Conservation (phyloP, 768 basidiomycete species). For the Pisolithus orientalis region DNA sequence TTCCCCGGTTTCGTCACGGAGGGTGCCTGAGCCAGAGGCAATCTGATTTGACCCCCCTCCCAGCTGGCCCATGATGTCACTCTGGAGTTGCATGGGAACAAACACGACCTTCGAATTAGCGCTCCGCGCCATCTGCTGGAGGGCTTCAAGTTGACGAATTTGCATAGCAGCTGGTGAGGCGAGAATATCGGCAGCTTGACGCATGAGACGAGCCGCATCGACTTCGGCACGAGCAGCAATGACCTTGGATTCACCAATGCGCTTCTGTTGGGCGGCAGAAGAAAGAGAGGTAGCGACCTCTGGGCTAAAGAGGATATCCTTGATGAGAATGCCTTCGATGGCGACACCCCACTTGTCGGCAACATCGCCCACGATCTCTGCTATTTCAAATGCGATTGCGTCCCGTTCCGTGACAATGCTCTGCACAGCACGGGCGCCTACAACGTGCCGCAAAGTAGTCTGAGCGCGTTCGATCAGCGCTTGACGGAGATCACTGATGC, state of each 20-base stretch:
- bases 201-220: slow-evolving; percentile 91
- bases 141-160: slow-evolving; percentile 92
- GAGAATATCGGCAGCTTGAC: slow-evolving; percentile 92
- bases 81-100: slow-evolving; percentile 88
- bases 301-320: slow-evolving; percentile 88
- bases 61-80: slow-evolving; percentile 55
- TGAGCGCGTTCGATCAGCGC: slow-evolving; percentile 83
- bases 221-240: slow-evolving; percentile 96
- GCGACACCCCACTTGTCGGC: slow-evolving; percentile 96
- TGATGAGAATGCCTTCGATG: slow-evolving; percentile 94
- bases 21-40: slow-evolving; percentile 16
- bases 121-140: slow-evolving; percentile 91
- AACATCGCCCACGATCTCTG: slow-evolving; percentile 88
- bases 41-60: slow-evolving; percentile 13
- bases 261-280: slow-evolving; percentile 94
- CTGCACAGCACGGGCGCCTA: slow-evolving; percentile 93
- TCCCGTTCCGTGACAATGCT: slow-evolving; percentile 95
- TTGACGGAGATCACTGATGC: slow-evolving; percentile 83
- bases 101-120: slow-evolving; percentile 90
- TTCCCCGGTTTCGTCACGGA: slow-evolving; percentile 21
- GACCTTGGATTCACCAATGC: slow-evolving; percentile 94
- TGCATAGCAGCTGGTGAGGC: slow-evolving; percentile 97
- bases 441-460: slow-evolving; percentile 96
- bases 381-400: slow-evolving; percentile 93
- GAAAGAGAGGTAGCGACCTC: slow-evolving; percentile 90